Percentiles rank a stretch among this genome's conserved stretches.
Conservation (phyloP, 495 filamentous ascomycete genomes). For the Penicillium paxilli region DNA sequence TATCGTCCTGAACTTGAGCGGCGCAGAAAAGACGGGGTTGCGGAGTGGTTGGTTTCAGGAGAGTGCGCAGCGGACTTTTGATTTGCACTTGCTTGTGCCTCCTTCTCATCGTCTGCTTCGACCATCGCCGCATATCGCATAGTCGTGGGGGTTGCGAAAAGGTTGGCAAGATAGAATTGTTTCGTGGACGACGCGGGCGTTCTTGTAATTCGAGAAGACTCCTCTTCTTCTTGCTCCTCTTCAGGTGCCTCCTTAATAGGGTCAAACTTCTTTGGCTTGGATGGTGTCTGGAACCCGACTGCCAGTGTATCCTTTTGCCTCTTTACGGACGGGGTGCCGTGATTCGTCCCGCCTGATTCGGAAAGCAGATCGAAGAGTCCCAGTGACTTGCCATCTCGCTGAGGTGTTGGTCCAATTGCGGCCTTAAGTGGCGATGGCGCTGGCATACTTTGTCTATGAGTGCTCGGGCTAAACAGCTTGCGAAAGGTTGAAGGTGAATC, state of each 20-base stretch:
- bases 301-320: slow-evolving; percentile 29
- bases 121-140: slow-evolving; percentile 47
- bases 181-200: slow-evolving; percentile 67
- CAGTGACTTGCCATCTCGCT: slow-evolving; percentile 81
- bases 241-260: slow-evolving; percentile 33
- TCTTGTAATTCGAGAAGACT: slow-evolving; percentile 40
- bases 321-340: slow-evolving; percentile 40
- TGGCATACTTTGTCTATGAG: slow-evolving; percentile 40
- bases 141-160: slow-evolving; percentile 65
- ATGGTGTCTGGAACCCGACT: slow-evolving; percentile 43
- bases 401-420: slow-evolving; percentile 82
- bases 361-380: slow-evolving; percentile 89
- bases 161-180: slow-evolving; percentile 56
- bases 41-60: slow-evolving; percentile 22
- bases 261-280: slow-evolving; percentile 31
- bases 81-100: slow-evolving; percentile 23
- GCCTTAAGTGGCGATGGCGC: slow-evolving; percentile 37
- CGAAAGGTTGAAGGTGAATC: slow-evolving; percentile 58
- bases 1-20: slow-evolving; percentile 46
- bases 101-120: slow-evolving; percentile 23
- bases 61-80: slow-evolving; percentile 12
- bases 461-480: slow-evolving; percentile 61
- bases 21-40: slow-evolving; percentile 76
- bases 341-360: slow-evolving; percentile 50
- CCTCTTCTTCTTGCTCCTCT: slow-evolving; percentile 34